phyloP scores from a whole-genome alignment of 768 basidiomycete species.

The Tricholoma bakamatsutake region DNA sequence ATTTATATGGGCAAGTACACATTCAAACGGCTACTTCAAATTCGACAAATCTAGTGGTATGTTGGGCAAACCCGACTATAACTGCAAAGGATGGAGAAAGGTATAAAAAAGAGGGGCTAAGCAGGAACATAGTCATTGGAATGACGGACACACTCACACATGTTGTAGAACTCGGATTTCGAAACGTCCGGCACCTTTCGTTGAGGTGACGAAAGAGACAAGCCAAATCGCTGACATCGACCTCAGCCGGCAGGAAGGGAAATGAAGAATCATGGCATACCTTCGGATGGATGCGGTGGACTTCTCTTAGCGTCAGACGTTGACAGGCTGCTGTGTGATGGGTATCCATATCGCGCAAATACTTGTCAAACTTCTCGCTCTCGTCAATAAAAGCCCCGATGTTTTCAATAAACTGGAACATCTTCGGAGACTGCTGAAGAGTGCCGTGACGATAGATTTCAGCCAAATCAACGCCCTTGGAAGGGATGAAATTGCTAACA shows the following conservation, averaged over 20 bases:
- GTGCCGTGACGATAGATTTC: background rate
- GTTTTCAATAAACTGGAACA: background rate
- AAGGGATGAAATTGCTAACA: background rate
- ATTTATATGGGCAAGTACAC: background rate
- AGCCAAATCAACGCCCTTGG: background rate
- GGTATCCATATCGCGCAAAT: background rate
- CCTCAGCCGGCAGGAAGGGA: background rate
- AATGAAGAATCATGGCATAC: background rate
- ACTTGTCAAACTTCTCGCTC: background rate
- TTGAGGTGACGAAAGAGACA: constrained; percentile 20
- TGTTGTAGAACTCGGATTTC: constrained; percentile 32
- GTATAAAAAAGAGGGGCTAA: background rate
- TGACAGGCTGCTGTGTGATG: background rate
- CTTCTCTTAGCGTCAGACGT: background rate
- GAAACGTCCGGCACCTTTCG: constrained; percentile 30
- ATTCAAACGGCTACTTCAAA: background rate
- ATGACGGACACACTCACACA: constrained; percentile 26
- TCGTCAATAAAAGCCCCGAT: background rate
- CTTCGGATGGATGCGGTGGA: background rate
- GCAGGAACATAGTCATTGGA: background rate
- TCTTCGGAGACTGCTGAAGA: background rate
- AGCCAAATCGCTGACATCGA: constrained; percentile 28
- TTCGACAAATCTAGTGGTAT: background rate
- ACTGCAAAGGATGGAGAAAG: background rate
- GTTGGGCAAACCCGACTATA: background rate